Base-by-base conservation (phyloP, 305 asterid species). In the Fraxinus sp. region DNA sequence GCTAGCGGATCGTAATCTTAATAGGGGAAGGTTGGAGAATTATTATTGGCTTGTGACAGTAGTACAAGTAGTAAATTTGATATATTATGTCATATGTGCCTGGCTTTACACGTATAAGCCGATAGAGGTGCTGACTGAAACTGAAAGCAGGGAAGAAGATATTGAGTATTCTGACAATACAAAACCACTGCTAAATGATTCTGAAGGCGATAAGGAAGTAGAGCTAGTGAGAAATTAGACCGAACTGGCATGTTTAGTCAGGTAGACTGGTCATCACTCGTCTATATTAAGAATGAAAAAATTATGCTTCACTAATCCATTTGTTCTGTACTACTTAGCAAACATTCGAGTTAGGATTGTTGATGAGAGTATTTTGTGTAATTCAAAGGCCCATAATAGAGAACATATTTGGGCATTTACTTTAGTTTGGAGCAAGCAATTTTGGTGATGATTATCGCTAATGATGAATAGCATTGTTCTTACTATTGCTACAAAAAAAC, bases 1-100 rank as follows among this genome's bases (percentile, higher is more conserved):
- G 98, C 83, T 94, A 11, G 95, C 95, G 0, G 97, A 94, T 11
- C 52, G 95, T 85, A 94, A 94, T 44, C 87, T 94, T 5, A 94
- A 94, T 36, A 68, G 89, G 71, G 97, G 98, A 20, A 85, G 86
- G 41, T 85, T 94, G 92, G 97, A 94, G 79, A 75, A 89, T 3
- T 93, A 91, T 66, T 92, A 92, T 35, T 93, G 95, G 95, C 85
- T 94, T 22, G 92, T 89, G 64, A 86, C 92, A 0, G 94, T 87
- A 1, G 22, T 94, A 1, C 97, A 93, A 57, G 90, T 84, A 5
- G 22, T 93, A 36, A 94, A 94, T 76, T 81, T 92, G 35, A 32
- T 90, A 6, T 93, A 94, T 64, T 94, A 88, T 80, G 85, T 89
- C 1, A 55, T 83, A 1, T 90, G 95, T 85, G 94, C 94, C 6